Base-by-base conservation (phyloP, 306 rosid genomes). In the Biancaea sappan region DNA sequence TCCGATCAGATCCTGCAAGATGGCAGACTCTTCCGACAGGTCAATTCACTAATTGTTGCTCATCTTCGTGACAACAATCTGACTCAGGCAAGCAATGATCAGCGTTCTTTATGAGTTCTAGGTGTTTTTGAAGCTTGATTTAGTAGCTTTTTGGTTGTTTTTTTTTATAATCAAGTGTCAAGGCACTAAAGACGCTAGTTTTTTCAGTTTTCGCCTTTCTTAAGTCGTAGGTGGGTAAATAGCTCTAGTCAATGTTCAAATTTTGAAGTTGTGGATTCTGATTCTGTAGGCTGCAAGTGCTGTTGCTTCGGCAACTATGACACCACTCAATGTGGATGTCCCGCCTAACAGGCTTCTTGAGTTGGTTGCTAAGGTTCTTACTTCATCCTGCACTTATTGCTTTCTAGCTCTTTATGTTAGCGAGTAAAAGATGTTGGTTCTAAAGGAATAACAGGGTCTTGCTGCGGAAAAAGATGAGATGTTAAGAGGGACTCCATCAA, bases 231-330 rank as follows among this genome's bases (percentile, higher is more conserved):
- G 8, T n/a, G n/a, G 28, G 44, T 32, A 6, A 73, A 46, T 60
- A 19, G 26, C 66, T 34, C 16, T n/a, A 60, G 6, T 31, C 18
- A 38, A 48, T 22, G 4, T 44, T 63, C 25, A 12, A 46, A 65
- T 26, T 51, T 15, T 21, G 35, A 40, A 6, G 26, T 16, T 61
- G 22, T 41, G 47, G 26, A 15, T 58, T 6, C 47, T 32, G 18
- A 8, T 60, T 15, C n/a, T 54, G 41, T 74, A 93, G 97, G 97
- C 96, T 82, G 97, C 98, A 52, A 88, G 80, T 77, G 91, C 87
- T 4, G 98, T 84, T 76, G 98, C 97, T 82, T 82, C 91, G 0
- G 94, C 97, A 32, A 91, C 97, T 32, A 88, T 86, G 96, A 91
- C 94, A 58, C 90, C 97, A 0, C 67, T 94, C 68, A 85, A 85